Percentiles rank a stretch among this genome's conserved stretches.
Evolutionary conservation across 805 yeast genomes (phyloP).

Genomic region (Nakazawaea wyomingensis): DNA sequence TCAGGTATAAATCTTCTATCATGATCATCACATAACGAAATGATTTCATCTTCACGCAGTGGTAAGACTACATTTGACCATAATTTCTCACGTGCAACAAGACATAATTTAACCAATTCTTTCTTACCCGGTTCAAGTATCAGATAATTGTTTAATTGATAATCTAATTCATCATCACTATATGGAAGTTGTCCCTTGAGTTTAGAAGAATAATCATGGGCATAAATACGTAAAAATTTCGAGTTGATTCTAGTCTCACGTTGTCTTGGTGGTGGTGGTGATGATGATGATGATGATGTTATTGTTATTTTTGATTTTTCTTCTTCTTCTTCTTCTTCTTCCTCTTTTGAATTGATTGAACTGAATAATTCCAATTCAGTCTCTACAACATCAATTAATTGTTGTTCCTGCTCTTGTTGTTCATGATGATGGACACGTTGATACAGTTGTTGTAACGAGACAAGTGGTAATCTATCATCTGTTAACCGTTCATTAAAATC

Average conservation of each 20-base stretch:
- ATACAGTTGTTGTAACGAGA: too few species aligned
- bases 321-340: background rate
- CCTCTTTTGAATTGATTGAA: background rate
- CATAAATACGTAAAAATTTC: slow-evolving; percentile 42
- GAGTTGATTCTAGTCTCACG: slow-evolving; percentile 50
- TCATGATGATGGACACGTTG: too few species aligned
- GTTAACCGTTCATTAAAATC: slow-evolving; percentile 12
- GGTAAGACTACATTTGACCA: slow-evolving; percentile 50
- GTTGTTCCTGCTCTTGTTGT: too few species aligned
- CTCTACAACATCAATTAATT: background rate
- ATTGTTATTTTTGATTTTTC: background rate
- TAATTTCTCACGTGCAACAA: slow-evolving; percentile 41
- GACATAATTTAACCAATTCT: slow-evolving; percentile 27
- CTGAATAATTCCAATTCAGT: background rate
- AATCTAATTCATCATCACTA: slow-evolving; percentile 29
- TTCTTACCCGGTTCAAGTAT: slow-evolving; percentile 15
- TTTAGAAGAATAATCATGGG: slow-evolving; percentile 43
- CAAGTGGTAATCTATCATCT: slow-evolving; percentile 11
- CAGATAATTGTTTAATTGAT: slow-evolving; percentile 10
- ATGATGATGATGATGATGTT: background rate
- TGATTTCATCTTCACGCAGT: slow-evolving; percentile 39
- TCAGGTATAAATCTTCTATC: background rate
- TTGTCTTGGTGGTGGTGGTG: slow-evolving; percentile 1
- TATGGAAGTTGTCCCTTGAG: slow-evolving; percentile 26
- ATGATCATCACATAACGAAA: background rate